These are phyloP conservation scores for Xylaria sp. DNA, from an alignment of 2,329 filamentous ascomycete species.

Conservation along the genomic window DNA sequence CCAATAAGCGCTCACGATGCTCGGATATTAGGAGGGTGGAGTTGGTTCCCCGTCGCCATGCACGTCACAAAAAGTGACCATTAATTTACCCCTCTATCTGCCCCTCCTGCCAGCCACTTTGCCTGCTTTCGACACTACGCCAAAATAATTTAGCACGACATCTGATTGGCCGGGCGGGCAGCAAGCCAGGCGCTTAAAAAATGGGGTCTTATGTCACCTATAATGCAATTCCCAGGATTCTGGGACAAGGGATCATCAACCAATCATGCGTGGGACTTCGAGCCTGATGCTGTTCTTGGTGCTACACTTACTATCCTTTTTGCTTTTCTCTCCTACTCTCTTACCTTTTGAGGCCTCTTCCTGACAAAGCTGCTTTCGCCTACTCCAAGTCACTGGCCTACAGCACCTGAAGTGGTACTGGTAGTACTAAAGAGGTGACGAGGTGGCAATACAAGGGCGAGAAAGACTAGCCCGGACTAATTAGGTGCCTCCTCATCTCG, in stretches of 20 bases:
- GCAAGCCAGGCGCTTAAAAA: slow-evolving; percentile 36
- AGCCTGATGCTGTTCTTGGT: slow-evolving; percentile 24
- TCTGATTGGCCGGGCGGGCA: slow-evolving; percentile 25
- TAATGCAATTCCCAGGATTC: slow-evolving; percentile 40
- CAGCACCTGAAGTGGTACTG: not conserved
- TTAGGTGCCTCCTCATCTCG: slow-evolving; percentile 18
- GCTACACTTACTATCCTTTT: slow-evolving; percentile 6
- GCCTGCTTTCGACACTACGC: not conserved
- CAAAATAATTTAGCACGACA: not conserved
- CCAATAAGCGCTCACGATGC: slow-evolving; percentile 33
- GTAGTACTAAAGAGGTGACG: not conserved
- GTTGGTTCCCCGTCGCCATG: slow-evolving; percentile 18
- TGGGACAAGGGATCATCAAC: slow-evolving; percentile 30
- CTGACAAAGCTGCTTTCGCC: not conserved
- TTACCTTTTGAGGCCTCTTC: not conserved
- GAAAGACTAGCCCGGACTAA: slow-evolving; percentile 19
- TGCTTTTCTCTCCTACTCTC: not conserved
- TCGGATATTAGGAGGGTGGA: slow-evolving; percentile 16
- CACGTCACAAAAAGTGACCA: slow-evolving; percentile 32
- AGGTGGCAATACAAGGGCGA: not conserved
- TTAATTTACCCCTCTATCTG: slow-evolving; percentile 29
- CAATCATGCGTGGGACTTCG: slow-evolving; percentile 29
- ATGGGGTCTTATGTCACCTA: slow-evolving; percentile 22
- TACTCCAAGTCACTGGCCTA: not conserved
- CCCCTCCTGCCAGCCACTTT: slow-evolving; percentile 27